Evolutionary conservation across 2,329 filamentous ascomycete genomes (phyloP).

Genomic region (Raffaelea deltoideospora): DNA sequence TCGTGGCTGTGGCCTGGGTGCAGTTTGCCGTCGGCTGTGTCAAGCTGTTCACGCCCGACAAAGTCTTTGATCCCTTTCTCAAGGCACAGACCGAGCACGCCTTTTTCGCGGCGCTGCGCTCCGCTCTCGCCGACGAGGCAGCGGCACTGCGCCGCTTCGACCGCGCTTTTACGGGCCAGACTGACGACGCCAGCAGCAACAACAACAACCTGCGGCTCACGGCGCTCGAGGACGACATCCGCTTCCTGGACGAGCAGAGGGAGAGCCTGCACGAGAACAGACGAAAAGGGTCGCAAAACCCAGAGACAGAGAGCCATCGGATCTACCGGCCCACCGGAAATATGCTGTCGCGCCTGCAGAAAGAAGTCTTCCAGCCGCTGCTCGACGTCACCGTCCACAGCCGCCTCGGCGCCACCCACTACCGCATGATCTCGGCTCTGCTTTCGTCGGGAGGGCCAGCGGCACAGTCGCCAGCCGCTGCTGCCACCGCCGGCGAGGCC

Average conservation of each 20-base stretch:
- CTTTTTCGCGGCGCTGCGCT: conserved; percentile 38
- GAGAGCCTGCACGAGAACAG: neutral
- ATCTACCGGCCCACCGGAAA: conserved; percentile 8
- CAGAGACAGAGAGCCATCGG: neutral
- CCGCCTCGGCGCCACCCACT: conserved; percentile 24
- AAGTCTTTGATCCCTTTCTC: conserved; percentile 67
- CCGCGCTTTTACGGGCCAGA: conserved; percentile 49
- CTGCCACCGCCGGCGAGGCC: conserved; percentile 10
- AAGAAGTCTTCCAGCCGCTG: conserved; percentile 72
- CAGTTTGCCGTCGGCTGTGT: conserved; percentile 61
- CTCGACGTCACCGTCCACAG: conserved; percentile 46
- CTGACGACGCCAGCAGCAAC: conserved; percentile 41
- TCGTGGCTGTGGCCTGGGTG: conserved; percentile 52
- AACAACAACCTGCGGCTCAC: conserved; percentile 50
- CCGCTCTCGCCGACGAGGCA: conserved; percentile 40
- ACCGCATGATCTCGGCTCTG: conserved; percentile 16
- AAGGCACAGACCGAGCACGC: conserved; percentile 49
- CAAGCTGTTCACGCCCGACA: conserved; percentile 71
- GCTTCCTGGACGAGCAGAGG: conserved; percentile 5
- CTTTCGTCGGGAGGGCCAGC: neutral
- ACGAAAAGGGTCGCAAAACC: neutral
- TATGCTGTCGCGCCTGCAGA: conserved; percentile 51
- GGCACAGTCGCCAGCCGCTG: conserved; percentile 8
- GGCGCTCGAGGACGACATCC: conserved; percentile 46
- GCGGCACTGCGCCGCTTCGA: conserved; percentile 52